A percentile compares a stretch with the other conserved stretches of the same genome.
These are phyloP conservation scores for Blastobotrys malaysiensis DNA, from an alignment of 1,139 yeast species.

Conservation along the genomic window DNA sequence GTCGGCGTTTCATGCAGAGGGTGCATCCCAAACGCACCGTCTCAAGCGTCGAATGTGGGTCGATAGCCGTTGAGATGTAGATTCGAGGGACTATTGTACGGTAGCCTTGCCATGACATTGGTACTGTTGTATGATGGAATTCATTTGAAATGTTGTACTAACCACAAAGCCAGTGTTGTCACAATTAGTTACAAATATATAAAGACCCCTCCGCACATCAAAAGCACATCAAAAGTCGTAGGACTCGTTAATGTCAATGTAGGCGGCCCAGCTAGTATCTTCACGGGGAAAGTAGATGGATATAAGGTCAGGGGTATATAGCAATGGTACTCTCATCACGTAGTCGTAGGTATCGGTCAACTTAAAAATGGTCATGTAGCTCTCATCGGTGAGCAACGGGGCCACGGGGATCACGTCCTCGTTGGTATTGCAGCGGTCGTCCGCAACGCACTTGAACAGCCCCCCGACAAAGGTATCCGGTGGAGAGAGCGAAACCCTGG, in stretches of 20 bases:
- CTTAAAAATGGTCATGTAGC: constrained; percentile 21
- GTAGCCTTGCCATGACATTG: no score
- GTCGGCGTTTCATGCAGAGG: not conserved
- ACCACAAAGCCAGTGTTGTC: no score
- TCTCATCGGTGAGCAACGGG: constrained; percentile 28
- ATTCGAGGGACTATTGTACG: no score
- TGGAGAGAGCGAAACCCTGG: constrained; percentile 12
- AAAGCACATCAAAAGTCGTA: no score
- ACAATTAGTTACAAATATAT: no score
- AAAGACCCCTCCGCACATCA: no score
- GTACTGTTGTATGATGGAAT: no score
- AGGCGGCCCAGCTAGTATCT: constrained; percentile 22
- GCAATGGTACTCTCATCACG: constrained; percentile 18
- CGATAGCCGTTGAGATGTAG: no score
- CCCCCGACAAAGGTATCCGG: constrained; percentile 27
- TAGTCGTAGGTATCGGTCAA: constrained; percentile 9
- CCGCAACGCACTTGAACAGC: constrained; percentile 21
- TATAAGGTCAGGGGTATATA: constrained; percentile 27
- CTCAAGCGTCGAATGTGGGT: not conserved
- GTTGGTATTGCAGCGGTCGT: constrained; percentile 13
- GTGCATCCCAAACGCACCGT: not conserved
- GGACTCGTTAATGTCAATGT: constrained; percentile 22
- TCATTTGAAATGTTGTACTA: no score
- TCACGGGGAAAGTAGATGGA: constrained; percentile 21
- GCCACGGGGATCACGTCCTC: constrained; percentile 20